Evolutionary conservation across 2,329 filamentous ascomycete genomes (phyloP).

Genomic region (Cytospora piceae): DNA sequence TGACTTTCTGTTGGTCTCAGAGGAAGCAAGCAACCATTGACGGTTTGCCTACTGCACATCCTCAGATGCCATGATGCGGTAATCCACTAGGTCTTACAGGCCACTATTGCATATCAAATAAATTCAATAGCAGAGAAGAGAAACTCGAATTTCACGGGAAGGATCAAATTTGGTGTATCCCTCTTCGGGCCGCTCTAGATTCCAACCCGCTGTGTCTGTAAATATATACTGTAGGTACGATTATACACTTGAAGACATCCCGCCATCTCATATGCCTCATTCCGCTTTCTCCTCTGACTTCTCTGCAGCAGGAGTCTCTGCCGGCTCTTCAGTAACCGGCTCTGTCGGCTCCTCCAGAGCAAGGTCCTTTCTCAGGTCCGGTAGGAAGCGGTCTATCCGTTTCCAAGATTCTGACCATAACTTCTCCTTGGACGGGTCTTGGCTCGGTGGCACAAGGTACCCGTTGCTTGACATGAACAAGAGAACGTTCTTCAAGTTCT

Average conservation of each 20-base stretch:
- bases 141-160: background rate
- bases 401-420: constrained; percentile 69
- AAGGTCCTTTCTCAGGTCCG: constrained; percentile 61
- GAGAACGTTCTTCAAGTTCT: constrained; percentile 94
- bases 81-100: too few relatives aligned
- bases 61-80: too few relatives aligned
- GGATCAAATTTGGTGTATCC: background rate
- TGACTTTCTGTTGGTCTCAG: too few relatives aligned
- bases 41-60: too few relatives aligned
- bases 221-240: constrained; percentile 1
- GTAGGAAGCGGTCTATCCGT: constrained; percentile 66
- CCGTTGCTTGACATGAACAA: constrained; percentile 93
- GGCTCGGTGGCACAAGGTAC: constrained; percentile 73
- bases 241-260: constrained; percentile 1
- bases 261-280: constrained; percentile 15
- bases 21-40: too few relatives aligned
- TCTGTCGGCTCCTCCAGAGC: constrained; percentile 51
- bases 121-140: background rate
- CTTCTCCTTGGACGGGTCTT: constrained; percentile 58
- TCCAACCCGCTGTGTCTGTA: constrained; percentile 17
- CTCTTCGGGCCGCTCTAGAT: constrained; percentile 14
- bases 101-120: too few relatives aligned
- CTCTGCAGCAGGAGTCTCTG: constrained; percentile 12
- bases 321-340: constrained; percentile 5
- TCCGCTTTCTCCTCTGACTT: constrained; percentile 18